phyloP scores from a whole-genome alignment of 83 land plant genomes.

The Larix sibirica region DNA sequence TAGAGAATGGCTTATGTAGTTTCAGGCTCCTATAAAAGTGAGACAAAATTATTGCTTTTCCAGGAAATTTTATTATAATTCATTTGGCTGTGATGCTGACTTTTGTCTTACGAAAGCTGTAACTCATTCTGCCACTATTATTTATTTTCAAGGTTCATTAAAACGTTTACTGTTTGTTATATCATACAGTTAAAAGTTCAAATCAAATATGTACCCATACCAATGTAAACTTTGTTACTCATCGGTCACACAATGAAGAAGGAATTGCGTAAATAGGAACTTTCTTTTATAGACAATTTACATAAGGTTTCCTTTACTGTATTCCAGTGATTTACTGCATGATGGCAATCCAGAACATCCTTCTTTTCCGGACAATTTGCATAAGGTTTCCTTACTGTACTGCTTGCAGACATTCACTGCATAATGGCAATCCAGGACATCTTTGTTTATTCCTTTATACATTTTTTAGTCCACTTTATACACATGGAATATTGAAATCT shows the following conservation, averaged over 20 bases:
- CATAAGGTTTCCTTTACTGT: too few relatives aligned
- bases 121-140: too few relatives aligned
- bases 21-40: background rate
- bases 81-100: too few relatives aligned
- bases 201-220: background rate
- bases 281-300: background rate
- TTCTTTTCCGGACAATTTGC: background rate
- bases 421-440: background rate
- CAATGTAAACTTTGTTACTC: background rate
- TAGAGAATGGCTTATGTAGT: slow-evolving; percentile 2
- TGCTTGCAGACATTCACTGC: background rate
- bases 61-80: background rate
- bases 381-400: too few relatives aligned
- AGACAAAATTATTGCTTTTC: background rate
- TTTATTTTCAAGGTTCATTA: background rate
- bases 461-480: background rate
- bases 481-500: background rate
- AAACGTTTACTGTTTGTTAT: background rate
- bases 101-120: too few relatives aligned
- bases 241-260: background rate
- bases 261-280: background rate
- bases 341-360: background rate
- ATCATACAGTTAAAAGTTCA: background rate
- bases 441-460: background rate
- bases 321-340: background rate